phyloP scores from a whole-genome alignment of 148 eudicot species.

The Nepenthes gracilis region DNA sequence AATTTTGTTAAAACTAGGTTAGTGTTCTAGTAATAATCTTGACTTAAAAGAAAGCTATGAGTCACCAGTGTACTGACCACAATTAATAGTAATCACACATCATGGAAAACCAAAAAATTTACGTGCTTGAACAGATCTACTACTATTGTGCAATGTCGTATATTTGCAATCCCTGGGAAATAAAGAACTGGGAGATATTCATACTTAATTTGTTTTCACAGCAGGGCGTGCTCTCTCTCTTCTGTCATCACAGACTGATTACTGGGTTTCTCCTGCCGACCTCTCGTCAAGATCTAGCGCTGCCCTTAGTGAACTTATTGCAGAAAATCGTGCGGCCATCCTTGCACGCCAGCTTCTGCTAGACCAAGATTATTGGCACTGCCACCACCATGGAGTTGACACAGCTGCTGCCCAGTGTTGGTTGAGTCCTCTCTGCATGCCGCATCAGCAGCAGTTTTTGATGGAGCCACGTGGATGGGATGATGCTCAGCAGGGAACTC shows the following conservation, averaged over 20 bases:
- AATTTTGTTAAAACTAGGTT: too few species aligned
- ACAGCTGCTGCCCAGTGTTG: not conserved
- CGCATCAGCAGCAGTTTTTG: not conserved
- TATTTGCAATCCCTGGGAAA: too few species aligned
- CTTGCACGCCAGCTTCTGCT: not conserved
- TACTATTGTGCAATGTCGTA: too few species aligned
- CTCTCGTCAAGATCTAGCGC: not conserved
- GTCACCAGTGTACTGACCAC: too few species aligned
- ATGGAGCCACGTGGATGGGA: too few species aligned
- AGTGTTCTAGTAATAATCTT: too few species aligned
- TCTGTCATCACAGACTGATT: constrained; percentile 1
- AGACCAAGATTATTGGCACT: not conserved
- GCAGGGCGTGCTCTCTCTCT: constrained; percentile 1
- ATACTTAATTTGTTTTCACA: not conserved
- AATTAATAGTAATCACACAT: too few species aligned
- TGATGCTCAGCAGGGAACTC: too few species aligned
- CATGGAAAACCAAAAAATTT: too few species aligned
- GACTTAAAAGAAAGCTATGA: too few species aligned
- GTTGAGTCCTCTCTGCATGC: not conserved
- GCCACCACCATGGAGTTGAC: not conserved
- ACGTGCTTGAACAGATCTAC: too few species aligned
- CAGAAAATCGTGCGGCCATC: not conserved
- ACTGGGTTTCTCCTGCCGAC: not conserved
- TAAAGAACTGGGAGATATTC: too few species aligned
- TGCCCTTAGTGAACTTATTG: not conserved